Percentiles rank a stretch among this genome's conserved stretches.
Conservation (phyloP, 2,329 filamentous ascomycete genomes). For the Scedosporium minutisporum region DNA sequence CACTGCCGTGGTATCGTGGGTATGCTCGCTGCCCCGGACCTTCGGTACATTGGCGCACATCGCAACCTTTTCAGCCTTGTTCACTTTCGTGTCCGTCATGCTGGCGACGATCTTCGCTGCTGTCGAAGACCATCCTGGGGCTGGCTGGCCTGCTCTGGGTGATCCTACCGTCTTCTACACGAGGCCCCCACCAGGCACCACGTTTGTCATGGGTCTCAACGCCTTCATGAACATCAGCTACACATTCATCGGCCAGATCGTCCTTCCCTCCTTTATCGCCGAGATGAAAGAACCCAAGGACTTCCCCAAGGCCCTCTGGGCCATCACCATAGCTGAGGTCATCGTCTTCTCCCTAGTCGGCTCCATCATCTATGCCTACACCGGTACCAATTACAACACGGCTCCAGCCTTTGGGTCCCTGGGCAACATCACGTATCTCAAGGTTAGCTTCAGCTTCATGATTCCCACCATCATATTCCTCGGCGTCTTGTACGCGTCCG, state of each 20-base stretch:
- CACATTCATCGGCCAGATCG: conserved; percentile 93
- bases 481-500: conserved; percentile 81
- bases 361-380: conserved; percentile 73
- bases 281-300: conserved; percentile 78
- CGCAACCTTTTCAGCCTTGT: conserved; percentile 69
- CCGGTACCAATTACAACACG: conserved; percentile 81
- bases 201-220: conserved; percentile 72
- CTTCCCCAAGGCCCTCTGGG: conserved; percentile 88
- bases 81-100: conserved; percentile 83
- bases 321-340: conserved; percentile 79
- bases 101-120: conserved; percentile 75
- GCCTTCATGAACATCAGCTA: conserved; percentile 95
- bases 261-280: conserved; percentile 86
- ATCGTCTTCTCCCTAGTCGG: conserved; percentile 80
- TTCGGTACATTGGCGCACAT: conserved; percentile 73
- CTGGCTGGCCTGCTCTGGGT: conserved; percentile 26
- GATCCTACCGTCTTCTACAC: conserved; percentile 55
- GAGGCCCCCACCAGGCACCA: conserved; percentile 59
- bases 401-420: conserved; percentile 81
- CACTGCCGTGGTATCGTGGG: conserved; percentile 63
- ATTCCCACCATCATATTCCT: conserved; percentile 89
- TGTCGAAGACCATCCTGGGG: conserved; percentile 57
- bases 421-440: conserved; percentile 63
- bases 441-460: conserved; percentile 90
- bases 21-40: conserved; percentile 75